These are phyloP conservation scores for Pichia manshurica DNA, from an alignment of 805 yeast species.

Conservation along the genomic window DNA sequence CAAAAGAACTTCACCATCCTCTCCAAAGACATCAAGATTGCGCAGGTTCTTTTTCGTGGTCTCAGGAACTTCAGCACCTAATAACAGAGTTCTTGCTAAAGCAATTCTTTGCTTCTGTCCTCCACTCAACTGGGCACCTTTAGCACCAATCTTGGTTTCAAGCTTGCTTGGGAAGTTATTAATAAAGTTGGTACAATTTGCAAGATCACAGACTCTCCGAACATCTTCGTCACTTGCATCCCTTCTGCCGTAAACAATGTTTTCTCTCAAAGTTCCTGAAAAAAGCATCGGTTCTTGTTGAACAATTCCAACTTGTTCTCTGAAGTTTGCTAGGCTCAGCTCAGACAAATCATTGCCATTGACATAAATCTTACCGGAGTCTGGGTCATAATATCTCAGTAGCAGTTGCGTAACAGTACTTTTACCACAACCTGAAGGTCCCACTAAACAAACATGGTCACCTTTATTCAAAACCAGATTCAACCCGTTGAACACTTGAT, in stretches of 20 bases:
- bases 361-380: conserved; percentile 53
- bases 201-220: conserved; percentile 53
- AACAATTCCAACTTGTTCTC: conserved; percentile 79
- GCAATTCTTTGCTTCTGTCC: conserved; percentile 95
- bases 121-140: conserved; percentile 86
- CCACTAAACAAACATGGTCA: conserved; percentile 86
- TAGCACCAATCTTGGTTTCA: conserved; percentile 78
- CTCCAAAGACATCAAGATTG: conserved; percentile 17
- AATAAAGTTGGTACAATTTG: conserved; percentile 70
- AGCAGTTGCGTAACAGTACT: conserved; percentile 79
- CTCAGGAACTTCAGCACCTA: conserved; percentile 29
- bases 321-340: conserved; percentile 64
- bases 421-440: conserved; percentile 97
- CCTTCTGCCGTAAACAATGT: conserved; percentile 68
- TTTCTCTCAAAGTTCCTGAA: conserved; percentile 79
- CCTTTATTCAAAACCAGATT: conserved; percentile 65
- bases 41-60: conserved; percentile 7
- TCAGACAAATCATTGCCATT: conserved; percentile 59
- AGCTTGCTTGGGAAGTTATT: conserved; percentile 73
- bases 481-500: conserved; percentile 56
- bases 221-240: conserved; percentile 59
- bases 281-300: conserved; percentile 89
- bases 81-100: conserved; percentile 77
- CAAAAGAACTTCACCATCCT: conserved; percentile 22
- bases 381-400: conserved; percentile 79